Conservation (phyloP, 208 protist species). For the Trypanosoma melophagium region DNA sequence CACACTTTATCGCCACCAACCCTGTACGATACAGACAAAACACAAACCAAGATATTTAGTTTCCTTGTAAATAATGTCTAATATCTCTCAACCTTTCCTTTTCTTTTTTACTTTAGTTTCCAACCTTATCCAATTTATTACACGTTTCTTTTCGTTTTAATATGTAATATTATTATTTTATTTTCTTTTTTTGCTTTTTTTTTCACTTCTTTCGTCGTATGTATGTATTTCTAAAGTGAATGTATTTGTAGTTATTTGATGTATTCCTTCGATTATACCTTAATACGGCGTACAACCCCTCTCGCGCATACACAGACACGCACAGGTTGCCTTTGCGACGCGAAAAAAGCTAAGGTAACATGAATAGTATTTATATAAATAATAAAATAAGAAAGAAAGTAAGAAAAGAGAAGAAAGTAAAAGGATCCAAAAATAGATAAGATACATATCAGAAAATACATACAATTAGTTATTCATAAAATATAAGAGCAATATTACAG, state of each 20-base stretch:
- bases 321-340: not conserved
- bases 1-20: no score
- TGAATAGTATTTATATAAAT: not conserved
- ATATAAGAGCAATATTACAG: no score
- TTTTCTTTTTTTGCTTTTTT: not conserved
- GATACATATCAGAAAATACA: not conserved
- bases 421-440: not conserved
- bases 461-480: not conserved
- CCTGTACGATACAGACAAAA: no score
- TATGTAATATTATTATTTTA: not conserved
- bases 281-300: no score
- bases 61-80: not conserved
- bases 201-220: not conserved
- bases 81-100: not conserved
- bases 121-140: not conserved
- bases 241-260: not conserved
- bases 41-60: no score
- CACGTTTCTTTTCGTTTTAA: not conserved
- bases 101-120: not conserved
- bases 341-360: not conserved
- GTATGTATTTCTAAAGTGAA: not conserved
- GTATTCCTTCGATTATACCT: not conserved
- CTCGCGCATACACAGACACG: not conserved
- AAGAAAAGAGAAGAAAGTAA: slow-evolving; percentile 8
- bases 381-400: slow-evolving; percentile 16